Evolutionary conservation across 78 protist genomes (phyloP), one percentile per base, ranked within the genome.

Genomic region (Guillardia theta): DNA sequence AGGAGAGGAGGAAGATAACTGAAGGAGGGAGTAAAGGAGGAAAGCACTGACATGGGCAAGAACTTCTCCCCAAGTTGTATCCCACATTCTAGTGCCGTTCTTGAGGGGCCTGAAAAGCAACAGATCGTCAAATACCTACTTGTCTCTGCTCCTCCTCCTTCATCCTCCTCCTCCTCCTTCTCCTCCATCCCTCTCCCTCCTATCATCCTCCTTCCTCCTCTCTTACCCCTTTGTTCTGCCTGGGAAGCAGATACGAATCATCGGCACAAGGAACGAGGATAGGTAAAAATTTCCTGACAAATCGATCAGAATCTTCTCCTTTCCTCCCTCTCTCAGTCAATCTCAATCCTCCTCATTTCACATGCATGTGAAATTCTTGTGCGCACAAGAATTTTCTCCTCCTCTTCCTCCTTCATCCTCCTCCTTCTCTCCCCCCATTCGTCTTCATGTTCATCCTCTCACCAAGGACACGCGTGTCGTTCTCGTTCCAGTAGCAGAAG

Each of bases 181-280:
- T n/a, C n/a, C n/a, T n/a, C n/a, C n/a, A n/a, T n/a, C n/a, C n/a
- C n/a, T n/a, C n/a, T n/a, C n/a, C n/a, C n/a, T n/a, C n/a, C n/a
- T n/a, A n/a, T n/a, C n/a, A n/a, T n/a, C n/a, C n/a, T n/a, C n/a
- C n/a, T n/a, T n/a, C n/a, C n/a, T n/a, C n/a, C n/a, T n/a, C n/a
- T n/a, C n/a, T n/a, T n/a, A n/a, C n/a, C n/a, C n/a, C n/a, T 33
- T 24, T 24, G 12, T 6, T 12, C 6, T 64, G 43, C n/a, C 43
- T 15, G 78, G 78, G 22, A 64, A 64, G 39, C 39, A 24, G n/a
- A 12, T 12, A 24, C 41, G 41, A 12, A 70, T 4, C 83, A 70
- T 70, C 27, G 83, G 83, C n/a, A 70, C 83, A 43, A 70, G 36
- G 83, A 70, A 70, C 27, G 83, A 70, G 45, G 83, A 70, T 22